Conservation (phyloP, 805 yeast genomes). For the Candida glaebosa region DNA sequence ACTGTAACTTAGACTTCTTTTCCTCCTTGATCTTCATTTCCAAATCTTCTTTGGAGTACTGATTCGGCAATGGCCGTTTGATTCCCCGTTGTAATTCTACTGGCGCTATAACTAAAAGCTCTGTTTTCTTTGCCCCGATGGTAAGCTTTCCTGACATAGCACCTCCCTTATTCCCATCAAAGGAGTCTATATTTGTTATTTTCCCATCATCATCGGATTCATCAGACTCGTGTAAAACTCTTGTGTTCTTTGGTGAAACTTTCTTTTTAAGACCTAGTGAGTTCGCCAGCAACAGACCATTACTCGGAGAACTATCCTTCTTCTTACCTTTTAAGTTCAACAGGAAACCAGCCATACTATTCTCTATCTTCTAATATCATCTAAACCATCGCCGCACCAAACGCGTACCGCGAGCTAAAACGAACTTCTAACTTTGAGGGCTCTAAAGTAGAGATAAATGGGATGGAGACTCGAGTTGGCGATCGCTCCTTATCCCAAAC, state of each 20-base stretch:
- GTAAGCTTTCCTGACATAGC: constrained; percentile 12
- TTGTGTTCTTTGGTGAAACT: background rate
- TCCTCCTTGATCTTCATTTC: constrained; percentile 4
- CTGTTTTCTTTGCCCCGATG: constrained; percentile 4
- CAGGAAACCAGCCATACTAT: constrained; percentile 20
- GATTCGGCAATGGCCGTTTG: constrained; percentile 1
- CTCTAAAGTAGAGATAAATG: background rate
- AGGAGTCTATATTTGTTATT: constrained; percentile 18
- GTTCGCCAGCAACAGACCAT: constrained; percentile 1
- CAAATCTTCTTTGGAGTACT: constrained; percentile 4
- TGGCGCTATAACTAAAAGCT: constrained; percentile 20
- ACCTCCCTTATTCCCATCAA: constrained; percentile 18
- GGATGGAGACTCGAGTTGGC: constrained; percentile 1
- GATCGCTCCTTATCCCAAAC: background rate
- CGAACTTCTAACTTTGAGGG: background rate
- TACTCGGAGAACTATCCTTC: background rate
- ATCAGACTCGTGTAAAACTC: constrained; percentile 11
- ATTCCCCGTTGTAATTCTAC: constrained; percentile 8
- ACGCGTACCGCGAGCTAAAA: background rate
- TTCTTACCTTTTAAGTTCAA: constrained; percentile 16
- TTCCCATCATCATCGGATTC: constrained; percentile 21
- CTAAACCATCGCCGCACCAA: no score
- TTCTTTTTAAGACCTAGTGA: background rate
- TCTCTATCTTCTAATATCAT: no score
- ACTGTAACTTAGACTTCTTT: constrained; percentile 7